Evolutionary conservation across 805 yeast genomes (phyloP).

Genomic region (Starmera amethionina): DNA sequence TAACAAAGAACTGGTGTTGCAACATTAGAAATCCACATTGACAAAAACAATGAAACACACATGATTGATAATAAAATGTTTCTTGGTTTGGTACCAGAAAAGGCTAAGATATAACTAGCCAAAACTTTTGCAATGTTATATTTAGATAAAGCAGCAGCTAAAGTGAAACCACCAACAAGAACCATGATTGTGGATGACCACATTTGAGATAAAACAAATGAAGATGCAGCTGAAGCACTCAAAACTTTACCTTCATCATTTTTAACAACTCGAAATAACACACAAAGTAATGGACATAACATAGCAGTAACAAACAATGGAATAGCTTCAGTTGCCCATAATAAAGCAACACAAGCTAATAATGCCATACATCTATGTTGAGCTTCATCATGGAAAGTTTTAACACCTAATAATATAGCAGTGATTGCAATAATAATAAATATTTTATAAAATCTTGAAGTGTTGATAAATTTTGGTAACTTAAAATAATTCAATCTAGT

Average conservation of each 20-base stretch:
- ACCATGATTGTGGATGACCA: conserved; percentile 93
- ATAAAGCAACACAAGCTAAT: conserved; percentile 51
- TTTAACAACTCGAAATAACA: conserved; percentile 55
- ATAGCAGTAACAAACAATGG: conserved; percentile 90
- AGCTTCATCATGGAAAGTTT: conserved; percentile 51
- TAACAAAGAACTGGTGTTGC: conserved; percentile 92
- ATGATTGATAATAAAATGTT: conserved; percentile 68
- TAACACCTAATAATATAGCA: conserved; percentile 42
- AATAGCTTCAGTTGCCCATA: conserved; percentile 94
- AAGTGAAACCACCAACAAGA: conserved; percentile 81
- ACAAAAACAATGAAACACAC: conserved; percentile 74
- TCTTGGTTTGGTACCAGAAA: conserved; percentile 78
- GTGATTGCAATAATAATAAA: conserved; percentile 40
- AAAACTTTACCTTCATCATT: conserved; percentile 42
- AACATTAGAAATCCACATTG: conserved; percentile 95
- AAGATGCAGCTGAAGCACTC: conserved; percentile 55
- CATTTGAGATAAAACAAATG: conserved; percentile 70
- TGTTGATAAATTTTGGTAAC: conserved; percentile 39
- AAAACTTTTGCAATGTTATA: conserved; percentile 82
- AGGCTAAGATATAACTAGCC: conserved; percentile 71
- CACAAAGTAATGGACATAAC: conserved; percentile 71
- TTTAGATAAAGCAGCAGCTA: conserved; percentile 89
- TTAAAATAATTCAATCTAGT: conserved; percentile 21
- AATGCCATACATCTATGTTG: conserved; percentile 60
- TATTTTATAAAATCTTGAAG: conserved; percentile 39